Conservation (phyloP, 1,284 basidiomycete species). For the Xerocomus alliaceus region DNA sequence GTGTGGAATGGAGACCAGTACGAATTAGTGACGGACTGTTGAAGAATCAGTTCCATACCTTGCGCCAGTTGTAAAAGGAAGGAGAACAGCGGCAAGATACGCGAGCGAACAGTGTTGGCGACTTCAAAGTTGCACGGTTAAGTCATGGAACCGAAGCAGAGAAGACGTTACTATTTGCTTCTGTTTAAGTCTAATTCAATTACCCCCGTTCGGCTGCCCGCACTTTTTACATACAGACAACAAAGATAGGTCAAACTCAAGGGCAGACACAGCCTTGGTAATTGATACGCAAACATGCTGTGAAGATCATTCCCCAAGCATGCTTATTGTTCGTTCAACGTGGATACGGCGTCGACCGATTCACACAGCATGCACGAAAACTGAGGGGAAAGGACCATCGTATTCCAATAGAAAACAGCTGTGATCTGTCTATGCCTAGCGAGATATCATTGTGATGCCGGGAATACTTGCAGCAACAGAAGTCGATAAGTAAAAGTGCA, state of each 20-base stretch:
- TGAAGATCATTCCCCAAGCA: no score
- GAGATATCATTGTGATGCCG: slow-evolving; percentile 40
- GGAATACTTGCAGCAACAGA: slow-evolving; percentile 44
- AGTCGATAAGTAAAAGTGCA: slow-evolving; percentile 37
- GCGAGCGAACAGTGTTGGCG: no score
- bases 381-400: not conserved
- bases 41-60: not conserved
- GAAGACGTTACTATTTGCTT: not conserved
- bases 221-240: slow-evolving; percentile 7
- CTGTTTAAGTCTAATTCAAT: not conserved
- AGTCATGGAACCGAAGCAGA: not conserved
- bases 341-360: not conserved
- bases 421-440: slow-evolving; percentile 36
- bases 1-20: slow-evolving; percentile 8
- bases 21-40: not conserved
- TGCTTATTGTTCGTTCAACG: no score
- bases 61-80: not conserved
- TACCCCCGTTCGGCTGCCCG: slow-evolving; percentile 7
- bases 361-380: not conserved
- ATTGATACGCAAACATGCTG: not conserved
- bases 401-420: slow-evolving; percentile 26
- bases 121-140: no score
- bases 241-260: no score
- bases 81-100: not conserved
- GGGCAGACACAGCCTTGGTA: no score